phyloP scores from a whole-genome alignment of 305 asterid species.

The Fraxinus albicans region DNA sequence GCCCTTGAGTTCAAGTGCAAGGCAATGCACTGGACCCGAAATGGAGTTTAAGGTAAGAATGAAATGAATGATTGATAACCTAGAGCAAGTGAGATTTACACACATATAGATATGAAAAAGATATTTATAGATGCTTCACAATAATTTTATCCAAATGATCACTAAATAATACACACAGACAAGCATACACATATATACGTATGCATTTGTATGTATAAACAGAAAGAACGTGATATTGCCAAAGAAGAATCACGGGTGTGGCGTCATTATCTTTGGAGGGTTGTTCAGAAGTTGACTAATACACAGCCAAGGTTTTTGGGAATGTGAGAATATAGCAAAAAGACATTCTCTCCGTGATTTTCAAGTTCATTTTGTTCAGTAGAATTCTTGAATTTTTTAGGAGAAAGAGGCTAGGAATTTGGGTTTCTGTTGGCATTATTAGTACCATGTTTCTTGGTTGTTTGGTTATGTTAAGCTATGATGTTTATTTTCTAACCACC shows the following conservation, averaged over 20 bases:
- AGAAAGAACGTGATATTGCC: slow-evolving; percentile 16
- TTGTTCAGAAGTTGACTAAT: background rate
- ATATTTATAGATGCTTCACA: background rate
- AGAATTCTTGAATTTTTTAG: background rate
- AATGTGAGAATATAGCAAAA: background rate
- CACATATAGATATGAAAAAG: slow-evolving; percentile 7
- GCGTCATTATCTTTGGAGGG: slow-evolving; percentile 23
- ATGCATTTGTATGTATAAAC: background rate
- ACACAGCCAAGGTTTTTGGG: background rate
- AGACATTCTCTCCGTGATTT: background rate
- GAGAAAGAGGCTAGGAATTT: background rate
- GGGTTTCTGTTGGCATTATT: background rate
- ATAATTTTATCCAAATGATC: background rate
- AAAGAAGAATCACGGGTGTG: slow-evolving; percentile 41
- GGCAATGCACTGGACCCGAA: slow-evolving; percentile 9
- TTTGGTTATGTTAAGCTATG: background rate
- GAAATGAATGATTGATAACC: slow-evolving; percentile 23
- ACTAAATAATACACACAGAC: background rate
- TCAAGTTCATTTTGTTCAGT: background rate
- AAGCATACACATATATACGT: background rate
- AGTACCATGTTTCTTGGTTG: background rate
- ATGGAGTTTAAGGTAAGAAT: slow-evolving; percentile 57
- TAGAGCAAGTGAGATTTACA: slow-evolving; percentile 13
- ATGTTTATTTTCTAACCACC: background rate
- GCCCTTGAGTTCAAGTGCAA: background rate